These are phyloP conservation scores for Colletotrichum tropicale DNA, from an alignment of 2,329 filamentous ascomycete genomes.

Conservation along the genomic window DNA sequence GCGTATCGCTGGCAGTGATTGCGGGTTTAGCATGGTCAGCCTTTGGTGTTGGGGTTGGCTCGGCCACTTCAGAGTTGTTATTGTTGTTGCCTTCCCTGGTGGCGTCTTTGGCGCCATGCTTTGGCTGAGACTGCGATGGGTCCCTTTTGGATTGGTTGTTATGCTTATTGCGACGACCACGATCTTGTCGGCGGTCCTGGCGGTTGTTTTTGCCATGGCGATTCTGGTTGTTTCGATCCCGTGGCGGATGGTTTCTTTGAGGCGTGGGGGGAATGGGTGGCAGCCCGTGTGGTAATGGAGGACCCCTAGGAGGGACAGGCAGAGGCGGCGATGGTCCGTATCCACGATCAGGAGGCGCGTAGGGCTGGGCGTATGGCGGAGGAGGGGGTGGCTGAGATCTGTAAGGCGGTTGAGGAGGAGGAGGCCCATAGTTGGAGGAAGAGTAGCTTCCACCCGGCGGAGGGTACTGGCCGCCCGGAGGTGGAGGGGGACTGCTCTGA, in stretches of 20 bases:
- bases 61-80: not conserved
- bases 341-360: not conserved
- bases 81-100: not conserved
- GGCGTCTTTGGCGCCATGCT: not conserved
- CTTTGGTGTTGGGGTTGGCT: not conserved
- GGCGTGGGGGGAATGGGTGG: slow-evolving; percentile 4
- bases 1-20: not conserved
- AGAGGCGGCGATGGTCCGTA: not conserved
- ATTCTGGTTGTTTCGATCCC: slow-evolving; percentile 34
- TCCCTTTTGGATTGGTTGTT: slow-evolving; percentile 22
- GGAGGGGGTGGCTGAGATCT: not conserved
- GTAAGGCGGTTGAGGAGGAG: slow-evolving; percentile 3
- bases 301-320: not conserved
- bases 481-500: not conserved
- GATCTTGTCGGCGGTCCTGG: slow-evolving; percentile 25
- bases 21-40: not conserved
- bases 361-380: not conserved
- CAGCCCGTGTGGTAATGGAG: not conserved
- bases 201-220: slow-evolving; percentile 33
- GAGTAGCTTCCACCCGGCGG: not conserved
- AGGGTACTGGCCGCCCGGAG: not conserved
- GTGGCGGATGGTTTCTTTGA: slow-evolving; percentile 30
- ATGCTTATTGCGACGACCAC: slow-evolving; percentile 28
- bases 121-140: not conserved
- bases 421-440: not conserved